These are phyloP conservation scores for Diaporthe nobilis DNA, from an alignment of 2,329 filamentous ascomycete species.

Conservation along the genomic window DNA sequence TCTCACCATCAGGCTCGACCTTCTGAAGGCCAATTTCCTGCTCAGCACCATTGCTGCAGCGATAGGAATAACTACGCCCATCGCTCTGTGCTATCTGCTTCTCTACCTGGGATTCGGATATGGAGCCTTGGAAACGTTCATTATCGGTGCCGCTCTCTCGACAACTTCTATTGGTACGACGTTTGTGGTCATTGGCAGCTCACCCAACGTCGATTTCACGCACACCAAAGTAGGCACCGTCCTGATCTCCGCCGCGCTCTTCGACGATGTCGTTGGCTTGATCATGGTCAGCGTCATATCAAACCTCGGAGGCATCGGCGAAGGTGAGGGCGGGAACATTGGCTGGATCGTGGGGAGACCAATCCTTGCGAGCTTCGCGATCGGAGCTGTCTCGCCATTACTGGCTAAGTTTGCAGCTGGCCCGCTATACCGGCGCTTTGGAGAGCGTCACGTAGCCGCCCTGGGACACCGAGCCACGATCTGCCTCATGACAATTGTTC, in stretches of 20 bases:
- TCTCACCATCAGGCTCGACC: constrained; percentile 59
- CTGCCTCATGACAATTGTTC: constrained; percentile 52
- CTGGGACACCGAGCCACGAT: constrained; percentile 49
- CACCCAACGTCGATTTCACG: constrained; percentile 54
- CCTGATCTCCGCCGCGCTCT: constrained; percentile 61
- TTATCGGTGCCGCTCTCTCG: constrained; percentile 37
- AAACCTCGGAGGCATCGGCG: constrained; percentile 44
- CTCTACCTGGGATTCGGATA: constrained; percentile 60
- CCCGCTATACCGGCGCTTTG: constrained; percentile 51
- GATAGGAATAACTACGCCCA: constrained; percentile 61
- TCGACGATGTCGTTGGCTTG: constrained; percentile 61
- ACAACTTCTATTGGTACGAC: constrained; percentile 42
- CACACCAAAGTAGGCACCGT: constrained; percentile 60
- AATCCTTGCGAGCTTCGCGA: constrained; percentile 54
- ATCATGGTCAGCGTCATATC: constrained; percentile 54
- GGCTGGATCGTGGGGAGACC: constrained; percentile 55
- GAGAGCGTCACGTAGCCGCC: constrained; percentile 51
- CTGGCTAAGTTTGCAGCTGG: constrained; percentile 56
- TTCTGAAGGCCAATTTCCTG: constrained; percentile 60
- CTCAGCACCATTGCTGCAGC: constrained; percentile 58
- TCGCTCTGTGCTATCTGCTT: constrained; percentile 59
- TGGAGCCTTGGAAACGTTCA: constrained; percentile 43
- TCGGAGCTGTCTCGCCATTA: constrained; percentile 53
- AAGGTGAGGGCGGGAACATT: constrained; percentile 46
- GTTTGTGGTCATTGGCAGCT: constrained; percentile 51